Evolutionary conservation across 129 eudicot genomes (phyloP).

Genomic region (Heracleum sosnowskyi): DNA sequence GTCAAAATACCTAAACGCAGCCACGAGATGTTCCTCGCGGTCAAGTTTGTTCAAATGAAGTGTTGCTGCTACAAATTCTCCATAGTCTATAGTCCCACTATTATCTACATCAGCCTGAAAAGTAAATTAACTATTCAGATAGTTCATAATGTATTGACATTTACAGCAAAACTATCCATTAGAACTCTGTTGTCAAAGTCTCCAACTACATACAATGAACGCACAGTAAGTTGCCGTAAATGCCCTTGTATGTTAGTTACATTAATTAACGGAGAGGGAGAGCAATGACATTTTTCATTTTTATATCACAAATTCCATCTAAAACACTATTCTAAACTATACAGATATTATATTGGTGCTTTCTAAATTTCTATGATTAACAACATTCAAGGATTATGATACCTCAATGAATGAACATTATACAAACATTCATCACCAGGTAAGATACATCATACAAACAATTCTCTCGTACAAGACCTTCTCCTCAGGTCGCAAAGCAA

Average conservation of each 20-base stretch:
- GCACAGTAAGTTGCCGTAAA: not conserved
- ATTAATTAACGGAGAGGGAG: not conserved
- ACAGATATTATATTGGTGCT: not conserved
- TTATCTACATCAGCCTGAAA: constrained; percentile 84
- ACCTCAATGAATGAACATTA: not conserved
- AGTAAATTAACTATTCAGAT: not conserved
- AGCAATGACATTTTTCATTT: not conserved
- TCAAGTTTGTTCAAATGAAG: constrained; percentile 80
- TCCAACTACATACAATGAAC: not conserved
- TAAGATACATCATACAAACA: not conserved
- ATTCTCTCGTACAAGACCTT: not conserved
- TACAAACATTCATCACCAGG: not conserved
- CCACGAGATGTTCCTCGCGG: constrained; percentile 77
- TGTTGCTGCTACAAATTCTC: constrained; percentile 79
- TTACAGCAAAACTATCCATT: not conserved
- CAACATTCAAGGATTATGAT: not conserved
- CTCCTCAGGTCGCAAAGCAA: not conserved
- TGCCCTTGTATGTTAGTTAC: not conserved
- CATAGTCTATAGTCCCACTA: constrained; percentile 84
- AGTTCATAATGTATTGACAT: not conserved
- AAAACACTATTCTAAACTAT: not conserved
- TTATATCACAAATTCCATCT: not conserved
- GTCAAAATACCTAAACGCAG: constrained; percentile 78
- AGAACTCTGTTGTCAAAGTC: not conserved
- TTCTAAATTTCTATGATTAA: not conserved